These are phyloP conservation scores for Syzygium aromaticum DNA, from an alignment of 345 rosid species.

Conservation along the genomic window DNA sequence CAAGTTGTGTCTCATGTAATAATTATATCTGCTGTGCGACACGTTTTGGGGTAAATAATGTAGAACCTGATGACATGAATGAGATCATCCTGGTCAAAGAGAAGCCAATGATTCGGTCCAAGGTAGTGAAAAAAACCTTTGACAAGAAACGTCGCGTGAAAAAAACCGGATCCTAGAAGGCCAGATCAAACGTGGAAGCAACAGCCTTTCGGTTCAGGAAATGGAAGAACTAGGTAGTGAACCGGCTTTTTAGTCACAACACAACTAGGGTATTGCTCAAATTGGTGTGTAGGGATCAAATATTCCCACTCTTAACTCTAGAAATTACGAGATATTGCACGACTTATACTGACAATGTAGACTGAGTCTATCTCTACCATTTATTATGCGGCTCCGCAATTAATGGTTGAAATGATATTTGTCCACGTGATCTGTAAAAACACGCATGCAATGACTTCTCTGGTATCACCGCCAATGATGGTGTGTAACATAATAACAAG, in stretches of 20 bases:
- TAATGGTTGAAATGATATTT: neutral
- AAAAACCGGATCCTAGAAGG: neutral
- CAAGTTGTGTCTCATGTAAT: neutral
- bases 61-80: neutral
- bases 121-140: neutral
- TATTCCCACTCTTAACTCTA: neutral
- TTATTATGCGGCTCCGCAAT: neutral
- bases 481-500: neutral
- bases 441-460: neutral
- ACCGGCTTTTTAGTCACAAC: neutral
- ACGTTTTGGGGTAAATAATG: neutral
- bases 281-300: neutral
- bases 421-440: neutral
- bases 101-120: neutral
- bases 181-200: neutral
- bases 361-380: neutral
- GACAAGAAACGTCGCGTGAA: neutral
- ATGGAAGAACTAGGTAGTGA: neutral
- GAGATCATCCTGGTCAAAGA: neutral
- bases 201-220: neutral
- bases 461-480: too few species aligned
- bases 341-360: accelerated
- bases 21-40: neutral
- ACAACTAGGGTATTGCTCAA: neutral
- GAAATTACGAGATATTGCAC: neutral